Evolutionary conservation across 441 rosid species (phyloP), one percentile per base, ranked within the genome.

Genomic region (Metrosideros polymorpha): DNA sequence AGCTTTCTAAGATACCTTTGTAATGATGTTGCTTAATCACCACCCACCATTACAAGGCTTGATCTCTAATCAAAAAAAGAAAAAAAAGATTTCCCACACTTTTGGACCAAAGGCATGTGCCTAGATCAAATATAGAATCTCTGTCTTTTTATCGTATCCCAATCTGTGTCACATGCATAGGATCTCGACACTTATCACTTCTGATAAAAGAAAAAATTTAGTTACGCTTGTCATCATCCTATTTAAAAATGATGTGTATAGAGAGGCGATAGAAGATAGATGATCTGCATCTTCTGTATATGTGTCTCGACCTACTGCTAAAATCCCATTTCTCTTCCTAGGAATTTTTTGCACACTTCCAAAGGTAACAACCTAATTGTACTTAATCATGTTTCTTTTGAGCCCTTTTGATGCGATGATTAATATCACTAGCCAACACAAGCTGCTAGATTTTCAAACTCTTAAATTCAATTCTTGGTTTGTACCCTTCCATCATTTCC

Each of bases 401-500:
- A 30, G 42, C 71, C 45, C 47, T 35, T 66, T 66, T 35, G 77
- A 66, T 35, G 47, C 7, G 45, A 19, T 35, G 66, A 59, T 17
- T n/a, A 1, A 59, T 29, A 59, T 59, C 32, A 66, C 7, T 24
- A 66, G 77, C n/a, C 77, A 66, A 19, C 47, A 35, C 7, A 19
- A 24, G 2, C 77, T 66, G 47, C n/a, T 19, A 71, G 15, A 10
- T 35, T 39, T 35, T 71, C 79, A 19, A 32, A 9, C 14, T 71
- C n/a, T 24, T 35, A 71, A 6, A 39, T 35, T 71, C 79, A 71
- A 71, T 35, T 22, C n/a, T 66, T 12, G 79, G 79, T 1, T 22
- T 71, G 25, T 42, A 91, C 79, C 13, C 82, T 89, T 75, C 98
- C 96, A 14, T 93, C 89, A 61, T 92, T 95, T 39, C 96, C 96